Base-by-base conservation (phyloP, 2,329 filamentous ascomycete genomes). In the Alternaria tenuissima region DNA sequence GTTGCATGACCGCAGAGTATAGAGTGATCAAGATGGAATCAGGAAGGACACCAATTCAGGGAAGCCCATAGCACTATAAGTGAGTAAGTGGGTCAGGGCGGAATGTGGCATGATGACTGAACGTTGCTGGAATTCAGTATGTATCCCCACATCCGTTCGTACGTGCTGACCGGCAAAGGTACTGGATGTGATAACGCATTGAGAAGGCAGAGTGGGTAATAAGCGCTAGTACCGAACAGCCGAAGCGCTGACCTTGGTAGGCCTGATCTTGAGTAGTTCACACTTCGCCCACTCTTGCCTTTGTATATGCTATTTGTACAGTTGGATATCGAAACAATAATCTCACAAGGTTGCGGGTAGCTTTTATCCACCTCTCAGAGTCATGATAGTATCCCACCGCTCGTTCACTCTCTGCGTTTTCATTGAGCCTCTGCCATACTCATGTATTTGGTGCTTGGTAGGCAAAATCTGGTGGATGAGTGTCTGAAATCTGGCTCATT, bases 401-500 rank as follows among this genome's bases (percentile, higher is more conserved):
- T 36, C 14, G 12, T 16, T 12, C 32, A 36, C 5, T 16, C 14
- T 36, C 32, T 16, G 16, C 6, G 3, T 36, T 5, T 5, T 36
- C 4, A 16, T 14, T 36, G 14, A 36, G 16, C 16, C 4, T 12
- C 16, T 26, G 32, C 32, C 46, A 34, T 49, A 1, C 30, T 49
- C 14, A 49, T 49, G 46, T 36, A 4, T 42, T 41, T 28, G 49
- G 38, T n/a, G 49, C 20, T 24, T 52, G 24, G 12, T 49, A 32
- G 28, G 38, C n/a, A 20, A 42, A 42, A 18, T 8, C 39, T 28
- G 38, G 14, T 22, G 18, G 26, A 44, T 59, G 39, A n/a, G 49
- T 43, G n/a, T 12, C 55, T 41, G 55, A 46, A 18, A 43, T 38
- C 16, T 55, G 43, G 16, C 12, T 26, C 48, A 63, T 52, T 3